Evolutionary conservation across 306 rosid genomes (phyloP).

Genomic region (Citrullus amarus): DNA sequence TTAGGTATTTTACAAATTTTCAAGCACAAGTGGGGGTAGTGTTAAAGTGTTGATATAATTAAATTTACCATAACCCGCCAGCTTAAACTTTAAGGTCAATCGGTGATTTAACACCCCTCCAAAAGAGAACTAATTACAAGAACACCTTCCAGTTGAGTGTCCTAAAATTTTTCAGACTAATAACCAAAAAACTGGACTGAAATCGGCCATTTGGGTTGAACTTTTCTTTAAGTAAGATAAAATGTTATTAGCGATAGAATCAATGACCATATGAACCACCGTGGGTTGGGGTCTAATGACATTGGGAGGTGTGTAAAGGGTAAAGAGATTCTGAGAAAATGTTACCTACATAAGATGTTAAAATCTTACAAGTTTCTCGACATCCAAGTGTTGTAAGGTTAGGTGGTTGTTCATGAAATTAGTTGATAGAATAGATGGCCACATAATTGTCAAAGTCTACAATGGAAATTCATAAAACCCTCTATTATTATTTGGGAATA

Average conservation of each 20-base stretch:
- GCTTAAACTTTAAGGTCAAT: too few relatives aligned
- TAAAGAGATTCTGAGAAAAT: neutral
- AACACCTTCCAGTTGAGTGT: neutral
- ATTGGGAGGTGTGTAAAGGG: neutral
- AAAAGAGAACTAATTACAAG: neutral
- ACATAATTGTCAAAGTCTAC: neutral
- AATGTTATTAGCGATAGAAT: neutral
- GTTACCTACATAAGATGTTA: neutral
- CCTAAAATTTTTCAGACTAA: neutral
- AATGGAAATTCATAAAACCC: neutral
- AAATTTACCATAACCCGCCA: too few relatives aligned
- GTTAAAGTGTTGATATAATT: too few relatives aligned
- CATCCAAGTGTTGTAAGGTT: neutral
- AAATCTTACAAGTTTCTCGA: neutral
- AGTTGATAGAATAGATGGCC: neutral
- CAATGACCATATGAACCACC: neutral
- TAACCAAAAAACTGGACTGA: neutral
- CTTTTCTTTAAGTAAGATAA: neutral
- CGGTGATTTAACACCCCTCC: too few relatives aligned
- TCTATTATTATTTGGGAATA: neutral
- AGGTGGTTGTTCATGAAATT: neutral
- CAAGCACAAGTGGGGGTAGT: too few relatives aligned
- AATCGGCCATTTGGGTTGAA: neutral
- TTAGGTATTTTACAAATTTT: too few relatives aligned
- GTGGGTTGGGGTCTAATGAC: neutral